Percentiles rank a stretch among this genome's conserved stretches.
These are phyloP conservation scores for Stephania yunnanensis DNA, from an alignment of 164 flowering plant species.

Conservation along the genomic window DNA sequence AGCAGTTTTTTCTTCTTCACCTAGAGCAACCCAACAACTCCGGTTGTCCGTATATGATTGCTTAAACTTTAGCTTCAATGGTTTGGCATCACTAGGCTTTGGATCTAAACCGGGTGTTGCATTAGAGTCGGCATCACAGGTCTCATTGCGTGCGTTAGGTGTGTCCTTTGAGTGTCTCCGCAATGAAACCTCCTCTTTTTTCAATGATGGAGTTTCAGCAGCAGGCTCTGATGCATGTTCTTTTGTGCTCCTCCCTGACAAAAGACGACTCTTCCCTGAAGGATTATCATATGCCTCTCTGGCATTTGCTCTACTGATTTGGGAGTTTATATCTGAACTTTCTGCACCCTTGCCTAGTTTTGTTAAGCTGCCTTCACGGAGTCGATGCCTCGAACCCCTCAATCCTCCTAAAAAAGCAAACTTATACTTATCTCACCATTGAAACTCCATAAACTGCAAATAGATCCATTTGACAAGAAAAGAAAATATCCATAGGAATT, in stretches of 20 bases:
- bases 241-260: slow-evolving; percentile 32
- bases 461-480: too few species aligned
- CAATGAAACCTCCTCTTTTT: slow-evolving; percentile 29
- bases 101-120: slow-evolving; percentile 28
- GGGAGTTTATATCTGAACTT: slow-evolving; percentile 31
- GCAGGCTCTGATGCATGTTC: slow-evolving; percentile 23
- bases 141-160: slow-evolving; percentile 23
- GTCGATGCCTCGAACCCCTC: slow-evolving; percentile 27
- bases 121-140: slow-evolving; percentile 20
- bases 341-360: slow-evolving; percentile 55
- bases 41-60: slow-evolving; percentile 52
- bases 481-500: too few species aligned
- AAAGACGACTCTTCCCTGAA: slow-evolving; percentile 23
- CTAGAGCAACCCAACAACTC: slow-evolving; percentile 38
- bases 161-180: slow-evolving; percentile 37
- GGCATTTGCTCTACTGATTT: slow-evolving; percentile 23
- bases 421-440: not conserved
- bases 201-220: slow-evolving; percentile 26
- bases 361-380: slow-evolving; percentile 40
- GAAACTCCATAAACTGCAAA: not conserved
- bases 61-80: slow-evolving; percentile 73
- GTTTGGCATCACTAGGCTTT: slow-evolving; percentile 54
- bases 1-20: slow-evolving; percentile 63
- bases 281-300: slow-evolving; percentile 29
- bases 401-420: not conserved